Evolutionary conservation across 805 yeast genomes (phyloP), one percentile per base, ranked within the genome.

Genomic region (Kodamaea jinghongensis): DNA sequence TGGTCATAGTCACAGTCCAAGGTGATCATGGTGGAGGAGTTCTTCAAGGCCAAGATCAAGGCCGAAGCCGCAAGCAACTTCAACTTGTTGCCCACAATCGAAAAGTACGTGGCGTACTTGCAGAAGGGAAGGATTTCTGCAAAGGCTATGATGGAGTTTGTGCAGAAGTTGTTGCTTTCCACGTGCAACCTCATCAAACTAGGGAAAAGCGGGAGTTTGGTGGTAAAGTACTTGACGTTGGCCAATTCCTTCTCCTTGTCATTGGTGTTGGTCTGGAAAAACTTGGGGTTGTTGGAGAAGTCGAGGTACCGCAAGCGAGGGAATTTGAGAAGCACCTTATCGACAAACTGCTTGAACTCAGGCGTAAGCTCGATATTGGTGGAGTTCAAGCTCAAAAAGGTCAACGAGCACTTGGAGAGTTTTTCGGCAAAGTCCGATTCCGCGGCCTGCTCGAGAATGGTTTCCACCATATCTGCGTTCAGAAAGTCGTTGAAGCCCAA

Each of bases 401-500:
- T 60, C 29, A 69, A 45, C 8, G 53, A 34, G 5, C 65, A 57
- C 9, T 51, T 50, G 4, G 49, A 33, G 1, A 64, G 28, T 22
- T 44, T 38, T 8, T 48, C 39, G 1, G 45, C 50, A 33, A 56
- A 57, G 7, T 45, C 53, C 2, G 55, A 49, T 3, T 41, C 38
- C 17, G 47, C 53, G 28, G 44, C 43, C 16, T 55, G 58, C 1
- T 70, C 72, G 30, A 67, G 53, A 16, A 75, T 54, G 8, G 71
- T 68, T 22, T 55, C 58, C 37, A 73, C 42, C 43, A 57, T 58
- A 3, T 55, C 53, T 1, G 51, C 28, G 4, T 62, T 51, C 57
- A 71, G 70, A 42, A 84, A 61, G 55, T 86, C 90, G 56, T 90
- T 90, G 54, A 83, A 90, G 3, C 95, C 95, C 14, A 90, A 52